phyloP scores from a whole-genome alignment of 371 early-diverging fungal species.

The Syncephalastrum monosporum region DNA sequence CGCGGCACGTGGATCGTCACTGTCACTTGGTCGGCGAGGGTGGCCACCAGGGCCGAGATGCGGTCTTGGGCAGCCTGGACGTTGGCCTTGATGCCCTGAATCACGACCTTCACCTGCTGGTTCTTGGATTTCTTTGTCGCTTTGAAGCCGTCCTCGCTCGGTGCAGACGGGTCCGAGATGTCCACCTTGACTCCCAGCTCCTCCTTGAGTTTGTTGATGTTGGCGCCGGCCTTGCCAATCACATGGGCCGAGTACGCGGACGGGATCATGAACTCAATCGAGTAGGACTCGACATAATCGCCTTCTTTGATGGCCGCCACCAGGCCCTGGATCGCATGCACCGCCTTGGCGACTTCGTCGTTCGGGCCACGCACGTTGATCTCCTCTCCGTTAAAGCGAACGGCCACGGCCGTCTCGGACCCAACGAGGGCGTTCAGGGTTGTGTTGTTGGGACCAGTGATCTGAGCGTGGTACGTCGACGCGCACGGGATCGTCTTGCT shows the following conservation, averaged over 20 bases:
- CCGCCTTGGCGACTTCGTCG: constrained; percentile 71
- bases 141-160: constrained; percentile 27
- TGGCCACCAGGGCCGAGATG: constrained; percentile 65
- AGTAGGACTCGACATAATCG: constrained; percentile 66
- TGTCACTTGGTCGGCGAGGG: constrained; percentile 72
- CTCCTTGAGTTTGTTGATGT: constrained; percentile 77
- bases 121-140: constrained; percentile 47
- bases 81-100: constrained; percentile 80
- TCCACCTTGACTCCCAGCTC: constrained; percentile 80
- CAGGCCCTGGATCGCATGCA: too few species aligned
- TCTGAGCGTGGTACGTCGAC: constrained; percentile 69
- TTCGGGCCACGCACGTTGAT: constrained; percentile 82
- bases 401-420: constrained; percentile 57
- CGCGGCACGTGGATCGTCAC: constrained; percentile 62
- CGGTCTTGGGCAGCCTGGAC: constrained; percentile 75
- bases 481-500: constrained; percentile 66
- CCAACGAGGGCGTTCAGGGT: constrained; percentile 63
- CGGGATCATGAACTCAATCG: constrained; percentile 70
- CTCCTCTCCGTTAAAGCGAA: constrained; percentile 74
- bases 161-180: constrained; percentile 56
- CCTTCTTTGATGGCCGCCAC: constrained; percentile 63
- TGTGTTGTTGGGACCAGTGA: constrained; percentile 75
- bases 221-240: constrained; percentile 87
- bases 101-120: constrained; percentile 62
- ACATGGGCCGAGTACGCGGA: constrained; percentile 72